Base-by-base conservation (phyloP, 2,329 filamentous ascomycete genomes). In the Trichoderma gracile region DNA sequence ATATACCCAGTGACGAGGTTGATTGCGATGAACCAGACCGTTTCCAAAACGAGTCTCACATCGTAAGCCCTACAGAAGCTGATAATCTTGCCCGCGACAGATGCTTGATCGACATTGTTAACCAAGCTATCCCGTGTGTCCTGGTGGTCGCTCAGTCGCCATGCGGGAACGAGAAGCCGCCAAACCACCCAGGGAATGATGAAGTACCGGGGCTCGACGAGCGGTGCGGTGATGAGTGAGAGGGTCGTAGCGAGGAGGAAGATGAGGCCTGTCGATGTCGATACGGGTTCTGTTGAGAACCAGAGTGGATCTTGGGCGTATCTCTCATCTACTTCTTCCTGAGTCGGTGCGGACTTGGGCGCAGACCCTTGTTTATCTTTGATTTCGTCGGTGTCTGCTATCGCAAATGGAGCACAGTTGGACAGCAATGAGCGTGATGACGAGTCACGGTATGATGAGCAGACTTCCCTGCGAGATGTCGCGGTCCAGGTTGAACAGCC, bases 191-290 rank as follows among this genome's bases (percentile, higher is more conserved):
- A 99, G 0, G 94, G 93, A 14, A 97, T 82, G 73, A 99, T 96
- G 76, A 97, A 97, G 77, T 99, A 99, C 15, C 95, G 86, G 15
- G 95, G 95, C 75, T 99, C 95, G 10, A 99, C 94, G 0, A 99
- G 84, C 0, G 95, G 93, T 0, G 95, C 93, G 0, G 92, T 95
- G 62, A 97, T 79, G 14, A 99, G 84, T 0, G 91, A 94, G 3
- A 97, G 81, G 0, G 89, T 73, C 0, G 93, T 93, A 0, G 93
- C 84, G 5, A 87, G 78, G 8, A 97, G 75, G 67, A 86, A 82
- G 25, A 89, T 77, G 30, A 88, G 74, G 1, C 78, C 78, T 2
- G 82, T 86, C 0, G 85, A 86, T 0, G 82, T 81, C 2, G 77
- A 71, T 0, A 79, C 76, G 1, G 77, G 69, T 1, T 75, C 66